Base-by-base conservation (phyloP, 306 rosid genomes). In the Corylus americana region DNA sequence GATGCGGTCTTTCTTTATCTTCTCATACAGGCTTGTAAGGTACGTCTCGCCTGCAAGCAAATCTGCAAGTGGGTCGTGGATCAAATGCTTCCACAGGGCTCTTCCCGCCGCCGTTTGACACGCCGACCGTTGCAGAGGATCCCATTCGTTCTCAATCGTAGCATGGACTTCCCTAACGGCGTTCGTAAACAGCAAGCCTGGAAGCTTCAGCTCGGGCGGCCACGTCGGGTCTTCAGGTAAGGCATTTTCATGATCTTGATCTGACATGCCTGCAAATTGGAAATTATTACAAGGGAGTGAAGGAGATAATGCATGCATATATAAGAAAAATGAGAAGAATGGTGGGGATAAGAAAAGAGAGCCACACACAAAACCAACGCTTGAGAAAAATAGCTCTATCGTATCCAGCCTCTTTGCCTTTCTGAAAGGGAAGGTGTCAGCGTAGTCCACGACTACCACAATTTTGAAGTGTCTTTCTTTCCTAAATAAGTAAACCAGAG, bases 61-160 rank as follows among this genome's bases (percentile, higher is more conserved):
- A 62, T 78, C 89, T 73, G 98, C 99, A 0, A 93, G 81, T 7
- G 97, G 96, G 77, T 95, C 98, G 79, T 87, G 87, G 81, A 88
- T 87, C 63, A 89, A 92, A 57, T 96, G 99, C 78, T 85, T 96
- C 99, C 97, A 96, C 77, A 93, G 87, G 55, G 99, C 98, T 89
- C 99, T 92, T 64, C 96, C 98, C 0, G 98, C 99, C 53, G 98
- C 99, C 8, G 92, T 93, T 81, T 91, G 99, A 78, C 99, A 93
- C 0, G 94, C 97, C 14, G 96, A 96, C 55, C 89, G 90, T 78
- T 87, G 92, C 69, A 91, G 91, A 68, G 88, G 85, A 83, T 83
- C 94, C 99, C 98, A 90, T 83, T 95, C 89, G 13, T 85, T 87
- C 71, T 89, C 99, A 70, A 93, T 89, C 1, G 87, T 90, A 3